Conservation (phyloP, 495 filamentous ascomycete species). For the Aspergillus cristatus region DNA sequence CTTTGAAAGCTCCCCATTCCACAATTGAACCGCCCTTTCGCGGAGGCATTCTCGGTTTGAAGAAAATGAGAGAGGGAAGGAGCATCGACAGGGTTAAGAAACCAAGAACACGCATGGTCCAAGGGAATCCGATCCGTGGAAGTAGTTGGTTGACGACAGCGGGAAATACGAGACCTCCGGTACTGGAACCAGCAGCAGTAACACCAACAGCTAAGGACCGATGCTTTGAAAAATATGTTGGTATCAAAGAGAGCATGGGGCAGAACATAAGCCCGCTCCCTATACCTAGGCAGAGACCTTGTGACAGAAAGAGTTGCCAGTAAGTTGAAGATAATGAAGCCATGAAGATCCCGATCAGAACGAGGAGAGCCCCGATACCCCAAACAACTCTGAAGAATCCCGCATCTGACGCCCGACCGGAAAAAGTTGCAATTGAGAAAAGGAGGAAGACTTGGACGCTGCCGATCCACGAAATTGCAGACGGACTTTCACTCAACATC, state of each 20-base stretch:
- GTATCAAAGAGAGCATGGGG: conserved; percentile 55
- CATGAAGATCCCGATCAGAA: conserved; percentile 61
- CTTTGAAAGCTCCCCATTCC: conserved; percentile 59
- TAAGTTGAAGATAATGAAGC: conserved; percentile 52
- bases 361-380: conserved; percentile 45
- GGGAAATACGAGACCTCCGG: conserved; percentile 71
- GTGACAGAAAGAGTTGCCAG: conserved; percentile 75
- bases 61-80: conserved; percentile 42
- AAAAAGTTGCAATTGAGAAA: conserved; percentile 61
- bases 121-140: conserved; percentile 61
- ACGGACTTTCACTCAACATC: conserved; percentile 39
- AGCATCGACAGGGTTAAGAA: conserved; percentile 59
- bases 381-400: conserved; percentile 57
- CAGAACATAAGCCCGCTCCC: conserved; percentile 67
- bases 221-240: conserved; percentile 65
- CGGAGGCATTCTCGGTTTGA: conserved; percentile 55
- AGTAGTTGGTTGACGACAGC: conserved; percentile 61
- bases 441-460: conserved; percentile 65
- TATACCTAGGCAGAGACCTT: conserved; percentile 65
- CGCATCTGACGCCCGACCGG: conserved; percentile 58
- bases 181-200: conserved; percentile 56
- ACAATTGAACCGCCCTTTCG: conserved; percentile 53
- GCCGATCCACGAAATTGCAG: conserved; percentile 68
- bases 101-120: conserved; percentile 67
- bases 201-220: conserved; percentile 61